Conservation (phyloP, 495 filamentous ascomycete genomes). For the Pyrenula aspistea region DNA sequence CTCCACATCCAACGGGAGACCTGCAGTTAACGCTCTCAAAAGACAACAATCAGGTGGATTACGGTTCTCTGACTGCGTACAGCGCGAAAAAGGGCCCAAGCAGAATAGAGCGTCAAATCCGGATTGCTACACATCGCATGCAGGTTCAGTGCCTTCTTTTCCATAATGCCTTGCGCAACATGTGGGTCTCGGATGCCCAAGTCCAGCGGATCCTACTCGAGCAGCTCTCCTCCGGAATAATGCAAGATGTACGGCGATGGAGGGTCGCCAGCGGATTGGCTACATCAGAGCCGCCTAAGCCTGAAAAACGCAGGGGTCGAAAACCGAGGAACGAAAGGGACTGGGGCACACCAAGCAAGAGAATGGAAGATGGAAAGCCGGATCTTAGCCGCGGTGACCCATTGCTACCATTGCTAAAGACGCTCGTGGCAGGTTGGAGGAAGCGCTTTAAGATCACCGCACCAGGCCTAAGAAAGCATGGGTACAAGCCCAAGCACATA, state of each 20-base stretch:
- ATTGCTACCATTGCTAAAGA: constrained; percentile 63
- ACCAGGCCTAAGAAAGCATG: constrained; percentile 76
- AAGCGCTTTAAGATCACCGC: constrained; percentile 67
- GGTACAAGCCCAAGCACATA: constrained; percentile 61
- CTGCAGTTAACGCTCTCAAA: constrained; percentile 65
- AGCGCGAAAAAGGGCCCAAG: constrained; percentile 67
- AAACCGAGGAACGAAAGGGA: constrained; percentile 46
- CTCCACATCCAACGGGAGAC: constrained; percentile 34
- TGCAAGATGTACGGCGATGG: constrained; percentile 68
- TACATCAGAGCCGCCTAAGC: constrained; percentile 16
- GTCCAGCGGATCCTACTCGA: constrained; percentile 66
- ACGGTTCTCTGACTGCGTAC: constrained; percentile 43
- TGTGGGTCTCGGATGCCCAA: constrained; percentile 71
- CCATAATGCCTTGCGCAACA: constrained; percentile 78
- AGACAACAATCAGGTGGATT: constrained; percentile 37
- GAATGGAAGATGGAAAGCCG: constrained; percentile 53
- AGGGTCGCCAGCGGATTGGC: constrained; percentile 52
- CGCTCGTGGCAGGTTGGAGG: constrained; percentile 75
- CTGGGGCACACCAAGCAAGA: constrained; percentile 59
- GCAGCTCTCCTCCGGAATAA: constrained; percentile 50
- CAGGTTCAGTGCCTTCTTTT: constrained; percentile 84
- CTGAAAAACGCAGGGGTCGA: constrained; percentile 30
- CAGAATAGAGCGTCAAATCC: constrained; percentile 68
- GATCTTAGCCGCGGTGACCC: constrained; percentile 76
- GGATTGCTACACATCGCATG: constrained; percentile 68